These are phyloP conservation scores for Ophiostoma sp. DNA, from an alignment of 2,329 filamentous ascomycete species.

Conservation along the genomic window DNA sequence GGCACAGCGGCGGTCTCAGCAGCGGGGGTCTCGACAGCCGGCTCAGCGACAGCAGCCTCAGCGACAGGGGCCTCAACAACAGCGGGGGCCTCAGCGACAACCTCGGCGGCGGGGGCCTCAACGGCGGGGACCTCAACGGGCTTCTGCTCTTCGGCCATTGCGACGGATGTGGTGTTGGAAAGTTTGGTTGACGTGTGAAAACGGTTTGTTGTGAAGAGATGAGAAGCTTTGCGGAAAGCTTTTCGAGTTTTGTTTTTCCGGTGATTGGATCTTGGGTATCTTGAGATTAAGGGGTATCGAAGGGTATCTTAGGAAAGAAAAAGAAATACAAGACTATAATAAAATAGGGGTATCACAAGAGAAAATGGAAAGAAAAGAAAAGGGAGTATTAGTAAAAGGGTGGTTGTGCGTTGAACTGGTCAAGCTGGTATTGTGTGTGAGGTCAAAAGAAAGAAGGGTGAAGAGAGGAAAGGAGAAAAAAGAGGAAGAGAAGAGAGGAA, in stretches of 20 bases:
- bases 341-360: constrained; percentile 39
- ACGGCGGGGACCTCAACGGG: constrained; percentile 58
- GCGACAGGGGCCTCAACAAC: constrained; percentile 33
- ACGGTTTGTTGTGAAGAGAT: not conserved
- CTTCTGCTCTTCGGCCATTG: constrained; percentile 75
- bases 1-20: constrained; percentile 44
- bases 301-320: constrained; percentile 37
- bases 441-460: constrained; percentile 24
- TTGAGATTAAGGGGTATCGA: constrained; percentile 30
- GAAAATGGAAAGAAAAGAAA: constrained; percentile 37
- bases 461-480: constrained; percentile 22
- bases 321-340: constrained; percentile 32
- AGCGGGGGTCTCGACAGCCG: constrained; percentile 42
- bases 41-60: constrained; percentile 45
- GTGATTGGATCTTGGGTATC: constrained; percentile 24
- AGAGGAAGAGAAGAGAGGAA: constrained; percentile 30
- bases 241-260: not conserved
- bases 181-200: constrained; percentile 22
- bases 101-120: constrained; percentile 39
- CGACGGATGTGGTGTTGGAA: constrained; percentile 41
- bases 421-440: constrained; percentile 30
- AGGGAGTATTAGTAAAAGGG: constrained; percentile 30
- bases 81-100: constrained; percentile 33
- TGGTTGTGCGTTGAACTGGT: constrained; percentile 39
- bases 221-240: not conserved